A percentile compares a stretch with the other conserved stretches of the same genome.
Conservation (phyloP, 2,329 filamentous ascomycete species). For the Cytospora schulzeri region DNA sequence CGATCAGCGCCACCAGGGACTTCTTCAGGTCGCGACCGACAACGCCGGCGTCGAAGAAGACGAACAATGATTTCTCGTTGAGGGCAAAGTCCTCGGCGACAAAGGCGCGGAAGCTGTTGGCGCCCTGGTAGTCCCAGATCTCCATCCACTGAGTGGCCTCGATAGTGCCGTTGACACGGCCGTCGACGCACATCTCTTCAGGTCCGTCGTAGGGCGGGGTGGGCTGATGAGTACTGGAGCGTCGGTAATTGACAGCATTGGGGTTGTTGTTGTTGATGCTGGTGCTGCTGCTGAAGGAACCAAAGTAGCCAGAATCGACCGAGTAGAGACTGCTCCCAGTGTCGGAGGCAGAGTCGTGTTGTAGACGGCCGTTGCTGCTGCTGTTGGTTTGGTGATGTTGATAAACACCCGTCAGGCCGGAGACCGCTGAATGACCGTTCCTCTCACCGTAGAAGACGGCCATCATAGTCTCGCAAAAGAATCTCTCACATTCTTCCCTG, state of each 20-base stretch:
- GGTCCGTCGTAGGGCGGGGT: conserved; percentile 54
- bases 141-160: conserved; percentile 68
- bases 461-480: conserved; percentile 97
- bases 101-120: conserved; percentile 84
- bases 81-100: conserved; percentile 60
- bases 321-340: conserved; percentile 20
- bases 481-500: conserved; percentile 99
- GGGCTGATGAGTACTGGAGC: conserved; percentile 24
- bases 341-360: conserved; percentile 19
- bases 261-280: conserved; percentile 28
- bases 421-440: conserved; percentile 74
- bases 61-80: conserved; percentile 73
- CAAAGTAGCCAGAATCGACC: conserved; percentile 28
- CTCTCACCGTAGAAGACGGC: conserved; percentile 95
- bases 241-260: conserved; percentile 30
- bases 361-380: conserved; percentile 13
- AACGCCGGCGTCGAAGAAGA: conserved; percentile 78
- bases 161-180: conserved; percentile 34
- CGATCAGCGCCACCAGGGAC: conserved; percentile 89
- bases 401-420: conserved; percentile 81
- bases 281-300: conserved; percentile 31
- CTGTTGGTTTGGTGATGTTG: conserved; percentile 32
- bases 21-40: conserved; percentile 80
- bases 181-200: conserved; percentile 28
- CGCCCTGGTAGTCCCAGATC: conserved; percentile 83